phyloP scores from a whole-genome alignment of 2,329 filamentous ascomycete genomes.

The Pseudogymnoascus sp. region DNA sequence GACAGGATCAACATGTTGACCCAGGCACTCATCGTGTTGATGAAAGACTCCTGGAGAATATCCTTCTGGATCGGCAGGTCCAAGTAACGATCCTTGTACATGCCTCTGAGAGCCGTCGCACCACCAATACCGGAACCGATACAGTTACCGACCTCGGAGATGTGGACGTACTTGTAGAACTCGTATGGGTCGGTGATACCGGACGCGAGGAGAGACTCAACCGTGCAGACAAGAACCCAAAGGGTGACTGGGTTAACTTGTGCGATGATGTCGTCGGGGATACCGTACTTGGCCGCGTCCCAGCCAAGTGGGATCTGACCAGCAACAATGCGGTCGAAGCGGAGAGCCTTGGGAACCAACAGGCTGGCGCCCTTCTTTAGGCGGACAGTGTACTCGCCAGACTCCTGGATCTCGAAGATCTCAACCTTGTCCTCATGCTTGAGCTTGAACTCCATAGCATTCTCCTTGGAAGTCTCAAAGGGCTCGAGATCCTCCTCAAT shows the following conservation, averaged over 20 bases:
- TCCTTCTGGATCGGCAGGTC: constrained; percentile 98
- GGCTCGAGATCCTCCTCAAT: constrained; percentile 95
- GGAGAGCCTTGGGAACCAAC: constrained; percentile 91
- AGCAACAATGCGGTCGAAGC: constrained; percentile 94
- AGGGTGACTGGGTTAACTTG: constrained; percentile 96
- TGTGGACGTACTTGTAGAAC: constrained; percentile 99
- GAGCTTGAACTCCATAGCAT: constrained; percentile 91
- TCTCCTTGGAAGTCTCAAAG: constrained; percentile 96
- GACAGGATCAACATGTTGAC: constrained; percentile 98
- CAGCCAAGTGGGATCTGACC: constrained; percentile 95
- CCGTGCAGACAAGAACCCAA: constrained; percentile 88
- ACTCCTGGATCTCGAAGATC: constrained; percentile 88
- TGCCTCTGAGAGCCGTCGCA: constrained; percentile 81
- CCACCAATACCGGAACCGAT: constrained; percentile 98
- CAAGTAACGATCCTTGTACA: constrained; percentile 96
- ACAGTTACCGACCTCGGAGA: constrained; percentile 96
- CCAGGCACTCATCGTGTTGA: constrained; percentile 99
- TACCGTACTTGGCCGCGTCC: constrained; percentile 92
- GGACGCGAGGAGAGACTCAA: constrained; percentile 79
- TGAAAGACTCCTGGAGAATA: constrained; percentile 98
- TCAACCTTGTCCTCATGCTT: constrained; percentile 97
- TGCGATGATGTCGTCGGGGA: constrained; percentile 94
- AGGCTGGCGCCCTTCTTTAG: constrained; percentile 93
- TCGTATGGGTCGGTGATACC: constrained; percentile 99
- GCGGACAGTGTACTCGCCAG: constrained; percentile 87